Percentiles rank a stretch among this genome's conserved stretches.
phyloP scores from a whole-genome alignment of 306 rosid species.

The Cicer arietinum region DNA sequence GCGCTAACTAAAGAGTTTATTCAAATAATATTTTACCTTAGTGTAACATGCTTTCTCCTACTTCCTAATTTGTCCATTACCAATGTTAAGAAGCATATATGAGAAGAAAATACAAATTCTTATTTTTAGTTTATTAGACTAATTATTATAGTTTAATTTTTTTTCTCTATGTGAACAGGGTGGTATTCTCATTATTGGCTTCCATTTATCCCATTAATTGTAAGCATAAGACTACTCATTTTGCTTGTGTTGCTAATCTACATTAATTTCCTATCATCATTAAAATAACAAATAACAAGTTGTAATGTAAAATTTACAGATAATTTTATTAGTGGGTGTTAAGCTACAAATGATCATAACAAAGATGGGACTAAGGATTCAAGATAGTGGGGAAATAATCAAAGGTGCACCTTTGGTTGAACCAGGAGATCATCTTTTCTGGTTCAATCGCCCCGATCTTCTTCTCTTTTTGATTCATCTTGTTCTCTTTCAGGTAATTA shows the following conservation, averaged over 20 bases:
- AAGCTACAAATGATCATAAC: conserved; percentile 80
- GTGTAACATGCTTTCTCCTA: no score
- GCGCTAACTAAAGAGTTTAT: no score
- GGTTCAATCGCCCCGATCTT: conserved; percentile 74
- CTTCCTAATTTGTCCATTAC: no score
- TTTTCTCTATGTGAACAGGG: conserved; percentile 54
- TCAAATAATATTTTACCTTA: no score
- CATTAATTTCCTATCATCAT: neutral
- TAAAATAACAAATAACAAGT: neutral
- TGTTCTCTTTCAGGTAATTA: conserved; percentile 74
- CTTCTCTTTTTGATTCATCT: conserved; percentile 72
- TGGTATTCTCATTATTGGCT: conserved; percentile 77
- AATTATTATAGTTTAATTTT: neutral
- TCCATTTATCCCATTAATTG: conserved; percentile 76
- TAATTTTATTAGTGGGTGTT: conserved; percentile 75
- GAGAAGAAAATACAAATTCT: neutral
- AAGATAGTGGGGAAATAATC: conserved; percentile 73
- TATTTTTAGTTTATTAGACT: neutral
- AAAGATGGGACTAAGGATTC: conserved; percentile 68
- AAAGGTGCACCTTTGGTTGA: conserved; percentile 79
- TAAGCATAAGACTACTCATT: conserved; percentile 50
- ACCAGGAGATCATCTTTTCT: conserved; percentile 76
- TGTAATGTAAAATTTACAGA: conserved; percentile 48
- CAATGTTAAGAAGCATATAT: neutral
- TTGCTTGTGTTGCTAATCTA: neutral